phyloP scores from a whole-genome alignment of 768 basidiomycete genomes.

The Favolaschia claudopus region DNA sequence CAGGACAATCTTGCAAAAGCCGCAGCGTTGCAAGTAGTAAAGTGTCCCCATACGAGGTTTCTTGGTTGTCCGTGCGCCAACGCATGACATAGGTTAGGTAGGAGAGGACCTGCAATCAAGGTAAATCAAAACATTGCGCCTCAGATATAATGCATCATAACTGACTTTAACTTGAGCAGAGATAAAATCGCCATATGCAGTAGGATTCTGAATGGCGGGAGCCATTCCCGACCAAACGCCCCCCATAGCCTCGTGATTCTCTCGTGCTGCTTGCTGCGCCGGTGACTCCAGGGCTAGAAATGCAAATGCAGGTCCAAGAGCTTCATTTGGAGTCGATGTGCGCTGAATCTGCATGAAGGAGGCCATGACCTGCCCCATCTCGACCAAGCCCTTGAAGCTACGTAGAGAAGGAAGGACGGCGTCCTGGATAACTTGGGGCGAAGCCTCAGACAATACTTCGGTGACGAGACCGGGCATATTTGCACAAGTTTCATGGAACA shows the following conservation, averaged over 20 bases:
- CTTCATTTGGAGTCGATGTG: slow-evolving; percentile 67
- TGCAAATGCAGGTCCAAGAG: slow-evolving; percentile 81
- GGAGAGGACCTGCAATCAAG: slow-evolving; percentile 75
- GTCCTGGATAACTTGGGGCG: slow-evolving; percentile 60
- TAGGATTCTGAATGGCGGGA: slow-evolving; percentile 72
- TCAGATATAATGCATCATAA: background rate
- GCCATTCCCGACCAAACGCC: slow-evolving; percentile 86
- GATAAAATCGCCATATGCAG: slow-evolving; percentile 83
- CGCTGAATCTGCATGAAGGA: slow-evolving; percentile 88
- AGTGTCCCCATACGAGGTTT: slow-evolving; percentile 80
- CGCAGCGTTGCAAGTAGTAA: slow-evolving; percentile 83
- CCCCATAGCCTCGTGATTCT: slow-evolving; percentile 83
- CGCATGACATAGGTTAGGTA: slow-evolving; percentile 92
- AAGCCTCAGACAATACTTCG: slow-evolving; percentile 77
- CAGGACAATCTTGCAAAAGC: slow-evolving; percentile 93
- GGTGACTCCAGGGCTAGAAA: slow-evolving; percentile 81
- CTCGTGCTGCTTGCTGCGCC: slow-evolving; percentile 79
- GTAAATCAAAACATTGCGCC: background rate
- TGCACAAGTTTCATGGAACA: slow-evolving; percentile 80
- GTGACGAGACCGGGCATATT: slow-evolving; percentile 78
- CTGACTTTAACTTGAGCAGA: slow-evolving; percentile 90
- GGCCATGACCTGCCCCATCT: slow-evolving; percentile 92
- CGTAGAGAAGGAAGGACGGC: slow-evolving; percentile 72
- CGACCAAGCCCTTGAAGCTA: slow-evolving; percentile 93
- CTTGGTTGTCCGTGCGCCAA: slow-evolving; percentile 61